A percentile compares a stretch with the other conserved stretches of the same genome.
These are phyloP conservation scores for Paramecium primaurelia DNA, from an alignment of 73 alveolate species.

Conservation along the genomic window DNA sequence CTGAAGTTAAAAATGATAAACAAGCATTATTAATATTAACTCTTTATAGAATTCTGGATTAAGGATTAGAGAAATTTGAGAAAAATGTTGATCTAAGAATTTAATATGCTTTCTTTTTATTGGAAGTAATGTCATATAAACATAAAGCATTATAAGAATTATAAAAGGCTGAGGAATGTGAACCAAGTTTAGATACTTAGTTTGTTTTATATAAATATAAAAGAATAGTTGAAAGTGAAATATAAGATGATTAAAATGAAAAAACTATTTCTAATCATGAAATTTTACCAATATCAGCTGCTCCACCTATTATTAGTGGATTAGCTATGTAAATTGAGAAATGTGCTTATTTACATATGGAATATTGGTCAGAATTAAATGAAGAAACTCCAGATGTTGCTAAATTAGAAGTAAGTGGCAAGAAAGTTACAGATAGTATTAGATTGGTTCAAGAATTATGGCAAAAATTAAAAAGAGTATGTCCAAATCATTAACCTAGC, in stretches of 20 bases:
- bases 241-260: slow-evolving; percentile 35
- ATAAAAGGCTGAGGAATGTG: slow-evolving; percentile 28
- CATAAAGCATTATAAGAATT: slow-evolving; percentile 37
- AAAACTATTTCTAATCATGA: slow-evolving; percentile 15
- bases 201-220: neutral
- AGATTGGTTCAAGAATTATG: neutral
- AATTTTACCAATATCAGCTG: slow-evolving; percentile 25
- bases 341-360: slow-evolving; percentile 21
- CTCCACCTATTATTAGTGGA: slow-evolving; percentile 40
- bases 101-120: neutral
- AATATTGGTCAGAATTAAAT: slow-evolving; percentile 32
- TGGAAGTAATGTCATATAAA: slow-evolving; percentile 14
- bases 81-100: slow-evolving; percentile 36
- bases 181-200: slow-evolving; percentile 14
- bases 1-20: slow-evolving; percentile 16
- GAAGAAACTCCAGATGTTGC: slow-evolving; percentile 48
- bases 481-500: slow-evolving; percentile 31
- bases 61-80: slow-evolving; percentile 34
- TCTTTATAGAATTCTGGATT: neutral
- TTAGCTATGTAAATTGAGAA: slow-evolving; percentile 10
- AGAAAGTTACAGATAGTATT: slow-evolving; percentile 33
- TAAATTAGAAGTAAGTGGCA: neutral
- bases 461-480: slow-evolving; percentile 10
- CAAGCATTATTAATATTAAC: neutral
- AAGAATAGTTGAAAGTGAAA: slow-evolving; percentile 37